A percentile compares a stretch with the other conserved stretches of the same genome.
Evolutionary conservation across 176 grass and related monocot species (phyloP).

Genomic region (Oryza brachyantha): DNA sequence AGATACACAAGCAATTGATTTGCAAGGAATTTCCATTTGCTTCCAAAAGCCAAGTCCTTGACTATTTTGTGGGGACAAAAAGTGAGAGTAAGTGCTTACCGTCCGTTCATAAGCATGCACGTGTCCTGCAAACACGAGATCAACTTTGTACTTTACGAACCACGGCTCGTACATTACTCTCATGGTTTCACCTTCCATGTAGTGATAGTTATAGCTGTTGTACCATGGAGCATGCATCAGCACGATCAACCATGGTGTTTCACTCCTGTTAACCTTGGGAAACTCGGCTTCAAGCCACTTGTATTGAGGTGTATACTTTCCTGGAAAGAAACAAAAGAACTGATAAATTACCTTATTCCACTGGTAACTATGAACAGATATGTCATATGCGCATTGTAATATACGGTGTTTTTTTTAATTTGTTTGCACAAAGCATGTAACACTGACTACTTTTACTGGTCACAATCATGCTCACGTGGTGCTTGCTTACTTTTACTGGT

Average conservation of each 20-base stretch:
- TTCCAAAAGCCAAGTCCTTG: not conserved
- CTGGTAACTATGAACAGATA: not conserved
- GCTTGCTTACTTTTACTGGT: not conserved
- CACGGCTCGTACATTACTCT: slow-evolving; percentile 84
- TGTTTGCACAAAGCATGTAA: not conserved
- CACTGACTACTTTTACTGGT: not conserved
- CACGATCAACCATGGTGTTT: slow-evolving; percentile 91
- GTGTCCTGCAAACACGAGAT: slow-evolving; percentile 79
- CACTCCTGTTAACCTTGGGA: slow-evolving; percentile 79
- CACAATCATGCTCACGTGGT: not conserved
- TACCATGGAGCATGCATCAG: slow-evolving; percentile 96
- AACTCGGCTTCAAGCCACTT: slow-evolving; percentile 85
- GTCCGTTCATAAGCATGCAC: slow-evolving; percentile 94
- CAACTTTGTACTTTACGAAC: slow-evolving; percentile 93
- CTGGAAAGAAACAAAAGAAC: slow-evolving; percentile 26
- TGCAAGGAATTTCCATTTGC: not conserved
- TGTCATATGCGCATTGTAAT: not conserved
- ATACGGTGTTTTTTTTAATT: not conserved
- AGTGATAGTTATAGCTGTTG: slow-evolving; percentile 95
- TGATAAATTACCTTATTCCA: not conserved
- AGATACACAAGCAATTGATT: not conserved
- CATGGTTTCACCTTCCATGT: slow-evolving; percentile 97
- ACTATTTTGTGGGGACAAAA: not conserved
- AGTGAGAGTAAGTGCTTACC: slow-evolving; percentile 34
- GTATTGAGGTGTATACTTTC: slow-evolving; percentile 86